Evolutionary conservation across 495 filamentous ascomycete species (phyloP).

Genomic region (Aspergillus ellipticus): DNA sequence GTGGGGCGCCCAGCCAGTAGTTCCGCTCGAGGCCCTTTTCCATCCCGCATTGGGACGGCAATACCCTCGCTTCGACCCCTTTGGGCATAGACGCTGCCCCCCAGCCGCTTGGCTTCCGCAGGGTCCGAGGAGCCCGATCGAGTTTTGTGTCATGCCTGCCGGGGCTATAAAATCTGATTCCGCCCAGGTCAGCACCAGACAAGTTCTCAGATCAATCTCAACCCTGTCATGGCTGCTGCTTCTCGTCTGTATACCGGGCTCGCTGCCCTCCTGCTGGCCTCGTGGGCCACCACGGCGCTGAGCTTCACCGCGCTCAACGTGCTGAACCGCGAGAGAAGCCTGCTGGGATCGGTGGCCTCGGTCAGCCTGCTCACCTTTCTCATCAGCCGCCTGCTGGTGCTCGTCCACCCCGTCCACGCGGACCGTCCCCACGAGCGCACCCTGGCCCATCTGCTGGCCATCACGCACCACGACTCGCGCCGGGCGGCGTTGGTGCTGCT

Average conservation of each 20-base stretch:
- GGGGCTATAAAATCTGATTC: too few species aligned
- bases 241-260: not conserved
- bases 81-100: not conserved
- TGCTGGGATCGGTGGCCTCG: slow-evolving; percentile 14
- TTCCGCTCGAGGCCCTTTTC: too few species aligned
- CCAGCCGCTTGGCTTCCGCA: not conserved
- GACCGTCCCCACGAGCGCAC: not conserved
- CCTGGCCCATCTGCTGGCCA: slow-evolving; percentile 10
- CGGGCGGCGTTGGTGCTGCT: slow-evolving; percentile 8
- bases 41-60: not conserved
- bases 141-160: not conserved
- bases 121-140: not conserved
- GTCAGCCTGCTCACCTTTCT: slow-evolving; percentile 23
- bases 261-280: slow-evolving; percentile 4
- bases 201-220: too few species aligned
- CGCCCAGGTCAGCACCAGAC: too few species aligned
- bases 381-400: slow-evolving; percentile 9
- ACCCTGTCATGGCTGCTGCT: not conserved
- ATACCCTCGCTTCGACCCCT: not conserved
- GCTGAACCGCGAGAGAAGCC: slow-evolving; percentile 11
- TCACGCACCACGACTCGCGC: slow-evolving; percentile 10
- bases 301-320: slow-evolving; percentile 18
- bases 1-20: too few species aligned
- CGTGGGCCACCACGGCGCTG: slow-evolving; percentile 17
- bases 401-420: not conserved